Evolutionary conservation across 768 basidiomycete genomes (phyloP), one percentile per base, ranked within the genome.

Genomic region (Asterophora parasitica): DNA sequence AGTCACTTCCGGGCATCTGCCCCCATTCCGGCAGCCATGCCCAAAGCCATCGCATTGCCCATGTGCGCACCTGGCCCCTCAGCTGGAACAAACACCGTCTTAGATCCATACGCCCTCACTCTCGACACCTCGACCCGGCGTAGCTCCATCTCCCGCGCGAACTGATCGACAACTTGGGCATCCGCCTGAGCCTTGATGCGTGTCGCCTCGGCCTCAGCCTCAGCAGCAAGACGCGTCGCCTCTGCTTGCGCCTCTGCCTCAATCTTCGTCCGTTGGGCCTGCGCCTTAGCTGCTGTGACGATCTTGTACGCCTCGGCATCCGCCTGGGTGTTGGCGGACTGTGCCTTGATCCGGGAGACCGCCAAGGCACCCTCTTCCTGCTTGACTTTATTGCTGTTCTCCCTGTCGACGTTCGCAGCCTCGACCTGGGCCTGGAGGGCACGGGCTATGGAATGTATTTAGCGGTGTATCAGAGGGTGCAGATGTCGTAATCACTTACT

Each of bases 401-500:
- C 89, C 46, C 88, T 70, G 64, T 90, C 87, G 43, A 90, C 88
- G 51, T 91, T 90, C 84, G 88, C 88, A 37, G 88, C 88, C 63
- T 92, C 89, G 23, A 92, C 88, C 63, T 92, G 89, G 8, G 89
- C 87, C 61, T 92, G 86, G 31, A 92, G 70, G 16, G 86, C 89
- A 55, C 89, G 77, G 3, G 87, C 87, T 58, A 56, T 54, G 57
- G 17, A 46, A 34, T 30, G 35, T 33, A 23, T n/a, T 23, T 33
- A 45, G 36, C 59, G 46, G 58, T 15, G 13, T 27, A 47, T 4
- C n/a, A n/a, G n/a, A n/a, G n/a, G n/a, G 16, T 7, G 30, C 16
- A 17, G 5, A 12, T 12, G 4, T 27, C 26, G 32, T 19, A 13
- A 33, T 7, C 12, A 49, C 62, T 54, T 46, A 69, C 65, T 70